Evolutionary conservation across 129 eudicot species (phyloP), one percentile per base, ranked within the genome.

Genomic region (Oenanthe sinensis): DNA sequence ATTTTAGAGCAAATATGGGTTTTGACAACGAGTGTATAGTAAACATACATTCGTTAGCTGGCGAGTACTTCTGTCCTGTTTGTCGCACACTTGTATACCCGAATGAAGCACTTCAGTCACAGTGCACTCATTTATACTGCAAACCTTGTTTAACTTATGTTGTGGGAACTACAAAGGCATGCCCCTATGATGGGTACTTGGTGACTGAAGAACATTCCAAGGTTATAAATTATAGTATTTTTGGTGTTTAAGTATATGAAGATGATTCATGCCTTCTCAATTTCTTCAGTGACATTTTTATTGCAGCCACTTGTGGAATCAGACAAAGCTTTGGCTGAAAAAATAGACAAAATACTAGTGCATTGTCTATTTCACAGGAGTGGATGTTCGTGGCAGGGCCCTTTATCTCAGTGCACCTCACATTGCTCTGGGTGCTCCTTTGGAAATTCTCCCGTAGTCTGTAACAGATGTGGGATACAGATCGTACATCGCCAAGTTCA

Each of bases 401-500:
- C 94, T 72, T 81, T 95, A 75, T 87, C 96, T 68, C 96, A 95
- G 39, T 90, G 99, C 84, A 83, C 89, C 12, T 60, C 90, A 54
- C 99, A 95, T 55, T 90, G 92, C 81, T 86, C 96, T 52, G 85
- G 84, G 6, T 95, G 99, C 80, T 49, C 94, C 44, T 95, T 90
- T 77, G 97, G 99, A 28, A 91, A 91, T 79, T 95, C 97, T 58
- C 90, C 97, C 1, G 99, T 95, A 75, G 88, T 90, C 42, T 95
- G 98, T 89, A 95, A 92, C 86, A 85, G 94, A 80, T 95, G 99
- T 78, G 95, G 92, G 17, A 60, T 95, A 72, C 99, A 95, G 63
- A 88, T 95, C 79, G 96, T 91, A 85, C 99, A 95, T 70, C 94
- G 99, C 5, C 96, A 95, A 88, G 99, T 95, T 19, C 97, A 95